Evolutionary conservation across 495 filamentous ascomycete genomes (phyloP).

Genomic region (Tuber aestivum): DNA sequence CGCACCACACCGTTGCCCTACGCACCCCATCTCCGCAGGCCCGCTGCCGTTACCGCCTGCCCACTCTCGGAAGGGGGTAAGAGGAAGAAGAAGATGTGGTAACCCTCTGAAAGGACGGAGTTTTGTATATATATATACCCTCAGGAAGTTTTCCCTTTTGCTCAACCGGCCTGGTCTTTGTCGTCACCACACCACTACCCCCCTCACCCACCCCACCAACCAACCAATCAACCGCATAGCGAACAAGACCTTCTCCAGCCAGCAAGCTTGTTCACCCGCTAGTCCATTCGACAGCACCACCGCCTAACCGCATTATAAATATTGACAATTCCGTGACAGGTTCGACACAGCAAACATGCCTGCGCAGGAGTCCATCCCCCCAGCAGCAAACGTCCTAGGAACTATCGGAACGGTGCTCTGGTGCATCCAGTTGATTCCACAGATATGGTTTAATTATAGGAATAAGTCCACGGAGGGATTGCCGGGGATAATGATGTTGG

Average conservation of each 20-base stretch:
- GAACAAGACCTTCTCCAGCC: neutral
- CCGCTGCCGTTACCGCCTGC: neutral
- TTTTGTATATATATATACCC: neutral
- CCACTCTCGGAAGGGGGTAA: neutral
- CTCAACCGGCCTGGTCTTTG: neutral
- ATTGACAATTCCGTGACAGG: neutral
- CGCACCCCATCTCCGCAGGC: neutral
- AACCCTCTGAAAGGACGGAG: neutral
- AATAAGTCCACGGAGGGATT: slow-evolving; percentile 67
- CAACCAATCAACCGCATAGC: neutral
- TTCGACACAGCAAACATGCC: slow-evolving; percentile 12
- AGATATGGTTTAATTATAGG: slow-evolving; percentile 67
- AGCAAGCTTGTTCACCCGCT: neutral
- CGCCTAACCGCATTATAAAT: neutral
- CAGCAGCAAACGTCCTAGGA: slow-evolving; percentile 52
- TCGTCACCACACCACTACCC: neutral
- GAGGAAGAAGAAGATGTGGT: neutral
- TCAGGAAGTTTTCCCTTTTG: neutral
- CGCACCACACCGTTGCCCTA: neutral
- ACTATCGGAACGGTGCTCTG: slow-evolving; percentile 54
- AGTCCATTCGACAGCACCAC: neutral
- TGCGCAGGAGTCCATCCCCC: slow-evolving; percentile 44
- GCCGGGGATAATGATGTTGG: slow-evolving; percentile 65
- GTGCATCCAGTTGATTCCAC: slow-evolving; percentile 53
- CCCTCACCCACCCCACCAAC: neutral